Base-by-base conservation (phyloP, 2,329 filamentous ascomycete genomes). In the Periconia macrospinosa region DNA sequence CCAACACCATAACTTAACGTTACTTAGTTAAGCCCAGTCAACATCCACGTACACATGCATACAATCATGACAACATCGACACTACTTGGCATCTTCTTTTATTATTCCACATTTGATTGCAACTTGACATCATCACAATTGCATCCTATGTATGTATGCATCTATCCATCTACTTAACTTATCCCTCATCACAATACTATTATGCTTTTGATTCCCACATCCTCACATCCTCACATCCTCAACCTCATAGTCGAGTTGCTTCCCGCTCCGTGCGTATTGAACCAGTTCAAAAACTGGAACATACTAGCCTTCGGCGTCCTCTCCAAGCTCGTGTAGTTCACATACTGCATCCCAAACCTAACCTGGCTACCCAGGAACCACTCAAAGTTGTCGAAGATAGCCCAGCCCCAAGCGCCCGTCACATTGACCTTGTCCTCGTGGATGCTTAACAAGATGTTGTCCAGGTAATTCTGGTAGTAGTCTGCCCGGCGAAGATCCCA, bases 251-350 rank as follows among this genome's bases (percentile, higher is more conserved):
- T 69, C 49, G 60, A 56, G 45, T 71, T 70, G 8, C 59, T 57
- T 14, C 54, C 53, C 18, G 54, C 56, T 51, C 66, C 66, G 58
- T 72, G 65, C 49, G 66, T 56, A 55, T 41, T 69, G 57, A 77
- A 77, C 74, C 75, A 78, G 46, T 76, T 72, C 58, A 77, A 52
- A 37, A 75, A 71, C 58, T 78, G 75, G 50, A 76, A 77, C 62
- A 76, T 56, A 47, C 70, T 75, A 1, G 75, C 75, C 59, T 78
- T 78, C 1, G 75, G 75, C 40, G 68, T 72, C 54, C 76, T 63
- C 58, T 72, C 72, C 54, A 77, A 56, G 44, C 66, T 71, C 20
- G 69, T 72, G 45, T 76, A 76, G 50, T 78, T 74, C 7, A 78
- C 68, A 56, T 77, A 76, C 65, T 78, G 75, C 59, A 78, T 45